A percentile compares a stretch with the other conserved stretches of the same genome.
phyloP scores from a whole-genome alignment of 179 eudicot species.

The Nepenthes alata region DNA sequence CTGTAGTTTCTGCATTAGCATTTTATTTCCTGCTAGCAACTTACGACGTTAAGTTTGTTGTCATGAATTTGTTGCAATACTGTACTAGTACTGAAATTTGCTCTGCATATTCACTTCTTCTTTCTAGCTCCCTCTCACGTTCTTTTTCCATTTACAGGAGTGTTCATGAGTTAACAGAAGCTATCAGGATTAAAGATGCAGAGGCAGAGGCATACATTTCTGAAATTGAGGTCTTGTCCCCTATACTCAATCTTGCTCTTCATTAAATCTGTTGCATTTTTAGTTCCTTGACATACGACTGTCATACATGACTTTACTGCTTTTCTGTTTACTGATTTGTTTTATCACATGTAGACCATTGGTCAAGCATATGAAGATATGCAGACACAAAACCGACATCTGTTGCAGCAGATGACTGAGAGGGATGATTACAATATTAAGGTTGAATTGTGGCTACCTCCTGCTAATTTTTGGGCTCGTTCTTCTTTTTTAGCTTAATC shows the following conservation, averaged over 20 bases:
- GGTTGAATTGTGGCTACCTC: conserved; percentile 24
- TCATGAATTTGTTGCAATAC: too few relatives aligned
- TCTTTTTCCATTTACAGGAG: conserved; percentile 34
- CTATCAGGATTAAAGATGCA: conserved; percentile 68
- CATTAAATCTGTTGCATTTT: not conserved
- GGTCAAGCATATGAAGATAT: conserved; percentile 99
- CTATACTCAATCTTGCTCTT: not conserved
- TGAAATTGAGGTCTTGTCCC: conserved; percentile 65
- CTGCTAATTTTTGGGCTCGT: conserved; percentile 1
- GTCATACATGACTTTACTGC: not conserved
- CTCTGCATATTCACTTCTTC: not conserved
- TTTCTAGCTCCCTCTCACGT: not conserved
- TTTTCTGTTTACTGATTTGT: conserved; percentile 4
- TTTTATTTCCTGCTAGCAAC: not conserved
- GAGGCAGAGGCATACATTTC: conserved; percentile 83
- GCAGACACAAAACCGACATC: conserved; percentile 87
- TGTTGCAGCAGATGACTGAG: conserved; percentile 72
- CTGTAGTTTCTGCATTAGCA: not conserved
- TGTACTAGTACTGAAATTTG: too few relatives aligned
- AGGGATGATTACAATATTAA: conserved; percentile 95
- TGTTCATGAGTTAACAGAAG: conserved; percentile 69
- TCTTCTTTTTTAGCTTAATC: not conserved
- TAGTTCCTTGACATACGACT: not conserved
- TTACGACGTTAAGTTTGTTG: too few relatives aligned
- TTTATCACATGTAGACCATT: conserved; percentile 42